Evolutionary conservation across 176 grass and related monocot species (phyloP), one percentile per base, ranked within the genome.

Genomic region (Avena eriantha): DNA sequence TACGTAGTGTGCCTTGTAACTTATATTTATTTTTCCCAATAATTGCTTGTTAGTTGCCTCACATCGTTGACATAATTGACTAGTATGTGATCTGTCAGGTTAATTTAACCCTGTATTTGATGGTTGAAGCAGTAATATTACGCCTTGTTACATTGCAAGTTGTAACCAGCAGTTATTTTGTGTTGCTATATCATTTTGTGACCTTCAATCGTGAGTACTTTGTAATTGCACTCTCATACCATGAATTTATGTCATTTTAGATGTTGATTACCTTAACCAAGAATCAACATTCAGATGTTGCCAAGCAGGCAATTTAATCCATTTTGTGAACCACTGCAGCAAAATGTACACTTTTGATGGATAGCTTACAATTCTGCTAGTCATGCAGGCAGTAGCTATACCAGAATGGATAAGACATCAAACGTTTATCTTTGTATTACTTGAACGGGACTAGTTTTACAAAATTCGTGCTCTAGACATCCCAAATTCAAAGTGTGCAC

Each of bases 1-100:
- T 43, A 81, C 81, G 69, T 81, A 85, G 77, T 81, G 83, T 14
- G 46, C 84, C 54, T 58, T 88, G 73, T 90, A 87, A 79, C 73
- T 65, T 60, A 72, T 60, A 72, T 60, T 8, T 86, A 16, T 80
- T 65, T 85, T 82, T 65, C 7, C 39, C 78, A 85, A 78, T 88
- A 91, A 88, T 88, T 82, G 58, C 48, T 84, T 84, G 26, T 43
- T 84, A 80, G 85, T 80, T 59, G 36, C 36, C 39, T 35, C 51
- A 26, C 17, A 39, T 60, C 83, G 50, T 87, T 79, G 76, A 74
- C 84, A 74, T 83, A 76, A 73, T 83, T 75, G 50, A 88, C 17
- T 66, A 51, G 50, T 5, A 76, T 81, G 77, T 70, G 46, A 57
- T 82, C 64, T 87, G 73, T 79, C 89, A 65, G 80, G 8, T 76